Conservation (phyloP, 2,329 filamentous ascomycete genomes). For the Fusarium sp. region DNA sequence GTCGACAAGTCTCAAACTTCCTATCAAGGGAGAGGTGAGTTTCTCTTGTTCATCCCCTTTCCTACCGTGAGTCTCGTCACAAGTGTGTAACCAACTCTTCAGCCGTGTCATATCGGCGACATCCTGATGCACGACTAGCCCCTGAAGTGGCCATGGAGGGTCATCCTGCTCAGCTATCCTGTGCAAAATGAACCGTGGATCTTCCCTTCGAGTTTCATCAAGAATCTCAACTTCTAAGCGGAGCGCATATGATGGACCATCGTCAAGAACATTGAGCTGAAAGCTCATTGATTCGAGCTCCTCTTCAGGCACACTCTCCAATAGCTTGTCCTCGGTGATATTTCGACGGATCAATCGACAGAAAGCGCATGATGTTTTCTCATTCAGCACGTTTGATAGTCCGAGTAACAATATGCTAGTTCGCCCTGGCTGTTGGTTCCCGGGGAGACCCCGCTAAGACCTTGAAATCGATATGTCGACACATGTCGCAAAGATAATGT, state of each 20-base stretch:
- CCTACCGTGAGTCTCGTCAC: not conserved
- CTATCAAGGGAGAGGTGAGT: not conserved
- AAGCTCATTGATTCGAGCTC: not conserved
- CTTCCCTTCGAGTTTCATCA: not conserved
- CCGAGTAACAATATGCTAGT: conserved; percentile 9
- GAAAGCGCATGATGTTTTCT: not conserved
- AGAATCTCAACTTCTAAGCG: conserved; percentile 17
- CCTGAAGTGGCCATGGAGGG: not conserved
- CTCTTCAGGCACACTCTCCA: not conserved
- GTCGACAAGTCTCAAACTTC: conserved; percentile 3
- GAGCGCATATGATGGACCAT: not conserved
- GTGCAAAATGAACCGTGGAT: conserved; percentile 1
- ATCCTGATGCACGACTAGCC: not conserved
- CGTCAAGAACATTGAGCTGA: conserved; percentile 5
- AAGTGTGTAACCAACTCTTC: not conserved
- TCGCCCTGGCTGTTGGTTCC: conserved; percentile 15
- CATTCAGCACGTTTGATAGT: conserved; percentile 1
- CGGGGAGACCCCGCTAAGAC: conserved; percentile 7
- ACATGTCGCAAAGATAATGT: conserved; percentile 23
- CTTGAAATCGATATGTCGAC: conserved; percentile 18
- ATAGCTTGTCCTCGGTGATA: not conserved
- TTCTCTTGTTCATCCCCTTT: not conserved
- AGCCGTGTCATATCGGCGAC: conserved; percentile 3
- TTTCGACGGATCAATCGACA: conserved; percentile 10
- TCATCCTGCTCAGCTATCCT: not conserved